A percentile compares a stretch with the other conserved stretches of the same genome.
phyloP scores from a whole-genome alignment of 2,329 filamentous ascomycete genomes.

The Penicillium freii region DNA sequence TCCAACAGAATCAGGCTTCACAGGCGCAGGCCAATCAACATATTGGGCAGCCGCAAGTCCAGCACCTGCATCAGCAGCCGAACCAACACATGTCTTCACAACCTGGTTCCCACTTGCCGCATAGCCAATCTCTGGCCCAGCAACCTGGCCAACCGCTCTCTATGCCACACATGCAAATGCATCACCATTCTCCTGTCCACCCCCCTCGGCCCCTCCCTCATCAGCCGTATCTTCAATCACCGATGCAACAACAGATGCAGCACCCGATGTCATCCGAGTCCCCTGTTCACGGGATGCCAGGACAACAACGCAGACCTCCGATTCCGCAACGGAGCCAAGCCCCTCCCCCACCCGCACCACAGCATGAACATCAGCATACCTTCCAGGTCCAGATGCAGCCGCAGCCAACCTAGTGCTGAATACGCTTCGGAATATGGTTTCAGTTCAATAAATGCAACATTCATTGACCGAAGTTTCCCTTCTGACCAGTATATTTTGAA shows the following conservation, averaged over 20 bases:
- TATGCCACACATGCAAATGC: slow-evolving; percentile 26
- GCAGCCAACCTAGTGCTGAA: slow-evolving; percentile 17
- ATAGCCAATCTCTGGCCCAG: not conserved
- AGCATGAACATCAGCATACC: slow-evolving; percentile 28
- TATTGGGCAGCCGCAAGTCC: slow-evolving; percentile 11
- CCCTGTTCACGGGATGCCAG: slow-evolving; percentile 13
- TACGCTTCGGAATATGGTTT: not conserved
- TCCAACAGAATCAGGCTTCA: slow-evolving; percentile 8
- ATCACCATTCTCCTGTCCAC: slow-evolving; percentile 21
- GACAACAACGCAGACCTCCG: slow-evolving; percentile 9
- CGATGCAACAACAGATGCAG: slow-evolving; percentile 22
- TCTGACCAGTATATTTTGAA: not conserved
- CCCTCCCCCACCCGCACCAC: slow-evolving; percentile 25
- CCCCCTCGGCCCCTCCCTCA: slow-evolving; percentile 15
- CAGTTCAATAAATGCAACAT: not conserved
- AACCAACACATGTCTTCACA: slow-evolving; percentile 15
- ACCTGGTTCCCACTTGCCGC: slow-evolving; percentile 2
- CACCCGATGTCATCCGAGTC: slow-evolving; percentile 16
- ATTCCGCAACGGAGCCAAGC: slow-evolving; percentile 16
- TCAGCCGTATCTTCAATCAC: slow-evolving; percentile 24
- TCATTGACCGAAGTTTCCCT: not conserved
- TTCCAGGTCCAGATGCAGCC: slow-evolving; percentile 27
- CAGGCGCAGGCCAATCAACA: slow-evolving; percentile 16
- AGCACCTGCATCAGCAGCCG: slow-evolving; percentile 10
- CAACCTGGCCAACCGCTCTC: slow-evolving; percentile 17